These are phyloP conservation scores for Podospora tetraspora DNA, from an alignment of 495 filamentous ascomycete genomes.

Conservation along the genomic window DNA sequence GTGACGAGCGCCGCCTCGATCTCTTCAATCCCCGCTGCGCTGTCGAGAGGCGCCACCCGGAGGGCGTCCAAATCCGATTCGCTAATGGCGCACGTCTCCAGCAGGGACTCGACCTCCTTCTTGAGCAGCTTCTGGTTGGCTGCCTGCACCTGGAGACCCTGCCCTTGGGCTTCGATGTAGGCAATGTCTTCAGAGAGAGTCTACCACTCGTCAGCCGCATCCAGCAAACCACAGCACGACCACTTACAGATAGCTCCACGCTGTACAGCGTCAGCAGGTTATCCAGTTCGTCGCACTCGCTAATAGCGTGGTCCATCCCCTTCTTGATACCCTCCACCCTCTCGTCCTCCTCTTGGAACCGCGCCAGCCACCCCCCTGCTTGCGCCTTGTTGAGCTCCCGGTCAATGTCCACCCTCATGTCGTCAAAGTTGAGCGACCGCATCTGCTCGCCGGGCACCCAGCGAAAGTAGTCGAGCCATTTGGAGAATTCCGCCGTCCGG, in stretches of 20 bases:
- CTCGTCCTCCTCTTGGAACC: conserved; percentile 85
- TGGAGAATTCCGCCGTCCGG: conserved; percentile 61
- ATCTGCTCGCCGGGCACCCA: conserved; percentile 73
- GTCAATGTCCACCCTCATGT: conserved; percentile 75
- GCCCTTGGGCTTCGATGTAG: conserved; percentile 94
- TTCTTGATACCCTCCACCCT: conserved; percentile 74
- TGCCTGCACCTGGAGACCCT: conserved; percentile 93
- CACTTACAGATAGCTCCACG: conserved; percentile 83
- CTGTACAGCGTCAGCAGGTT: conserved; percentile 88
- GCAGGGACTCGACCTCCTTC: conserved; percentile 72
- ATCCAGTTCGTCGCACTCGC: conserved; percentile 93
- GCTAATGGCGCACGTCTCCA: conserved; percentile 84
- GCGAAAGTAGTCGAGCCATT: conserved; percentile 78
- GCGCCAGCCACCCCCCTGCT: conserved; percentile 85
- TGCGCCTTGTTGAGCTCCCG: conserved; percentile 85
- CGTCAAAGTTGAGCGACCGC: conserved; percentile 67
- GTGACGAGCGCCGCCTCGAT: conserved; percentile 73
- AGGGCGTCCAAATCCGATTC: conserved; percentile 66
- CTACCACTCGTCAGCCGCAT: conserved; percentile 50
- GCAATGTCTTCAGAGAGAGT: conserved; percentile 92
- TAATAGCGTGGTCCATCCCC: conserved; percentile 80
- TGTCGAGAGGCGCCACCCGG: conserved; percentile 67
- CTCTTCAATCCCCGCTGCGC: conserved; percentile 60
- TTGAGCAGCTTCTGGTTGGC: conserved; percentile 94
- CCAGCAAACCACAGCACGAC: neutral